Base-by-base conservation (phyloP, 306 rosid genomes). In the Corylus avellana region DNA sequence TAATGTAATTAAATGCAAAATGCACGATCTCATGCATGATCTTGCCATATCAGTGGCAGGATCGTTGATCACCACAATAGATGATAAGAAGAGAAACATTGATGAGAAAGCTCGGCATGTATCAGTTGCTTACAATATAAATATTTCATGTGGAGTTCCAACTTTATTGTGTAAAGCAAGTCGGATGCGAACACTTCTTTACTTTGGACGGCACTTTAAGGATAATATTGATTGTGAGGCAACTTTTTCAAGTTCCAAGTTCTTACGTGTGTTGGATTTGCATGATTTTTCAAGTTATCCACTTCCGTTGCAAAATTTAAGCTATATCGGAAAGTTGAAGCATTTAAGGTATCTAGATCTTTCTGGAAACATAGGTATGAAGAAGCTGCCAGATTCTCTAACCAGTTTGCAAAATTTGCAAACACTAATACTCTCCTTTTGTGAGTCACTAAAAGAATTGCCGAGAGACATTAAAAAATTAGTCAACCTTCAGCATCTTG, bases 111-210 rank as follows among this genome's bases (percentile, higher is more conserved):
- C 32, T 7, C 73, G 73, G 1, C 82, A 79, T 37, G 27, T 72
- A 20, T 59, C 73, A 12, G 4, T 79, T 35, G 29, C 4, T 50
- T 11, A 29, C 16, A 1, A 2, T 35, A 14, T n/a, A 4, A 17
- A 35, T 2, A 1, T 6, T 14, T 35, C 22, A 0, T 7, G 25
- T 16, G 7, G 32, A 48, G 11, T 49, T 72, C 66, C 64, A 35
- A 8, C 27, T 61, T 57, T 17, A 22, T 25, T 71, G 42, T 11
- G 16, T 7, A 48, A 6, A 44, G 20, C 53, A 11, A n/a, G 0
- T 20, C 29, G 46, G 35, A 10, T 79, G 3, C 57, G 61, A 53
- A 79, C 82, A 72, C 12, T 79, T 39, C 66, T 79, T 61, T 32
- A 48, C 39, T 22, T 17, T 0, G 1, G 46, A 0, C 1, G 50